Percentiles rank a stretch among this genome's conserved stretches.
Evolutionary conservation across 441 rosid species (phyloP).

Genomic region (Adansonia rubrostipa): DNA sequence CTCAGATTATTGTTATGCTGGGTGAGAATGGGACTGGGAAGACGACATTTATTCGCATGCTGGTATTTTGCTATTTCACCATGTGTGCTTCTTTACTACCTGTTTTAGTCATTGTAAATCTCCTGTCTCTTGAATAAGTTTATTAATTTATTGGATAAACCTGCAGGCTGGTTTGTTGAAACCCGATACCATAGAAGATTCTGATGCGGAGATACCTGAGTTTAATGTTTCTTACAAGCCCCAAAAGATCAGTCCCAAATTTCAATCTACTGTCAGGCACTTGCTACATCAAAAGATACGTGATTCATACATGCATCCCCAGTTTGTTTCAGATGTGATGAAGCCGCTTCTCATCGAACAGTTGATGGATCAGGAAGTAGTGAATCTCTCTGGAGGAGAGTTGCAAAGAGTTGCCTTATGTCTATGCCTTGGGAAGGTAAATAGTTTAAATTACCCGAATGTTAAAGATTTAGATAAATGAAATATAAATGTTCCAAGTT

Average conservation of each 20-base stretch:
- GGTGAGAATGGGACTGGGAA: constrained; percentile 99
- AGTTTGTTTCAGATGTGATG: too few species aligned
- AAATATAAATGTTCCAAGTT: background rate
- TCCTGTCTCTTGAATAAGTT: constrained; percentile 17
- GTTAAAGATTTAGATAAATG: background rate
- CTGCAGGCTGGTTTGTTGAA: constrained; percentile 83
- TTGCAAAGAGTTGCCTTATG: constrained; percentile 94
- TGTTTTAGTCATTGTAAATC: background rate
- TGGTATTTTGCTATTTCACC: constrained; percentile 51
- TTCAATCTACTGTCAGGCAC: constrained; percentile 72
- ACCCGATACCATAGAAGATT: constrained; percentile 72
- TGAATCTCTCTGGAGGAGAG: constrained; percentile 66
- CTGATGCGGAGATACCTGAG: constrained; percentile 85
- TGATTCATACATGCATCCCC: too few species aligned
- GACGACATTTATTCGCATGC: constrained; percentile 95
- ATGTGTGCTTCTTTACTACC: constrained; percentile 18
- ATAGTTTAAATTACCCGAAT: background rate
- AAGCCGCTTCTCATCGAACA: too few species aligned
- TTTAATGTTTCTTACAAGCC: constrained; percentile 58
- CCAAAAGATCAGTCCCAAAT: constrained; percentile 70
- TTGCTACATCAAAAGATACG: constrained; percentile 62
- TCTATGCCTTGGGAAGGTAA: constrained; percentile 70
- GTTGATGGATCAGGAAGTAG: too few species aligned
- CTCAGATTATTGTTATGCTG: constrained; percentile 69
- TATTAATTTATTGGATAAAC: constrained; percentile 24